phyloP scores from a whole-genome alignment of 2,329 filamentous ascomycete genomes.

The Ophiostoma fasciatum region DNA sequence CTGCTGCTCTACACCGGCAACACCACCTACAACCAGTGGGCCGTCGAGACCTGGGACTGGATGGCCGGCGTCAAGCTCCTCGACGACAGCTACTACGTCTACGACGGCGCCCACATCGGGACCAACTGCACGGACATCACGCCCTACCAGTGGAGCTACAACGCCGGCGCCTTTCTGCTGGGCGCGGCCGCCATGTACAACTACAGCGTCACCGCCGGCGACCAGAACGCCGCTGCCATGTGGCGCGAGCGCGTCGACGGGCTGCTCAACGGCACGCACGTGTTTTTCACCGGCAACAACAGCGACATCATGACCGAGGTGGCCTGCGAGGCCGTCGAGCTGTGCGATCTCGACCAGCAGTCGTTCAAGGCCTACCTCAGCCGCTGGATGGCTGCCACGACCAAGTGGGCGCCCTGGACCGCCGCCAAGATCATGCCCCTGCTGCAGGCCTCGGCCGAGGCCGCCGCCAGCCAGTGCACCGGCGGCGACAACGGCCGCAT shows the following conservation, averaged over 20 bases:
- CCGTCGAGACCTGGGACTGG: slow-evolving; percentile 59
- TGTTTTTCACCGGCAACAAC: slow-evolving; percentile 39
- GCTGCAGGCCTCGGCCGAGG: slow-evolving; percentile 38
- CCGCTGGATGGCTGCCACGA: slow-evolving; percentile 46
- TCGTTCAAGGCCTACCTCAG: slow-evolving; percentile 50
- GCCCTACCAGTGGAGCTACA: slow-evolving; percentile 55
- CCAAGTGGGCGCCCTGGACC: slow-evolving; percentile 49
- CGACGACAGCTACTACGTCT: slow-evolving; percentile 40
- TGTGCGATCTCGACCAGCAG: slow-evolving; percentile 47
- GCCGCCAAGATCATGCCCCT: slow-evolving; percentile 35
- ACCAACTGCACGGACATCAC: slow-evolving; percentile 43
- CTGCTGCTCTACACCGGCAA: slow-evolving; percentile 62
- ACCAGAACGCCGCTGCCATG: slow-evolving; percentile 13
- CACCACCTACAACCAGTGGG: slow-evolving; percentile 63
- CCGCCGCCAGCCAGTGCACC: slow-evolving; percentile 41
- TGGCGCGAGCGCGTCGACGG: slow-evolving; percentile 46
- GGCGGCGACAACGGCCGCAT: slow-evolving; percentile 41
- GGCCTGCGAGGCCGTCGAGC: slow-evolving; percentile 45
- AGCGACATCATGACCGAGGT: slow-evolving; percentile 47
- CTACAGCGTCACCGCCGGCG: slow-evolving; percentile 27
- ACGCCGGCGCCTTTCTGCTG: slow-evolving; percentile 49
- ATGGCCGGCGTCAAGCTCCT: slow-evolving; percentile 42
- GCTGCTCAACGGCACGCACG: slow-evolving; percentile 35
- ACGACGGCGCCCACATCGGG: slow-evolving; percentile 44
- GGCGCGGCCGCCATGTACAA: slow-evolving; percentile 58